Conservation (phyloP, 257 asterid species). For the Salvia rosmarinus region DNA sequence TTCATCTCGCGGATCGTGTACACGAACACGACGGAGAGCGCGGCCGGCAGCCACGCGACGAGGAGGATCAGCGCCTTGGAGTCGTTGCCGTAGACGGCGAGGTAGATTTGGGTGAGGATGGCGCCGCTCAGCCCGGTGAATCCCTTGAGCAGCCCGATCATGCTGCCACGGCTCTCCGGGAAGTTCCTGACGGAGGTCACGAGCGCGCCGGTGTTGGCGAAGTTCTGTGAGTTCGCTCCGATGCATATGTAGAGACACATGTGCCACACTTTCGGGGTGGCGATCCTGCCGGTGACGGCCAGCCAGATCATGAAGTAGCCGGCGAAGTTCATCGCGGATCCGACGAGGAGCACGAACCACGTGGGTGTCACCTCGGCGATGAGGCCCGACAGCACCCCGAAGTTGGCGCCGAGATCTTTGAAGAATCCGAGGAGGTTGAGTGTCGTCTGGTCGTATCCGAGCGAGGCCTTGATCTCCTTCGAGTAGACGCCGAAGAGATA, state of each 20-base stretch:
- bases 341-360: slow-evolving; percentile 73
- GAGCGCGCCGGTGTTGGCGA: slow-evolving; percentile 89
- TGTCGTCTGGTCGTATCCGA: slow-evolving; percentile 84
- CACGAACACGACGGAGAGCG: slow-evolving; percentile 75
- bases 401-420: slow-evolving; percentile 85
- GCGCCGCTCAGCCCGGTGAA: slow-evolving; percentile 88
- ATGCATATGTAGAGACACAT: slow-evolving; percentile 79
- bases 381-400: slow-evolving; percentile 79
- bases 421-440: slow-evolving; percentile 77
- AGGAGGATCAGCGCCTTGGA: slow-evolving; percentile 68
- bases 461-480: slow-evolving; percentile 64
- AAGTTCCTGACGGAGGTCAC: slow-evolving; percentile 73
- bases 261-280: slow-evolving; percentile 69
- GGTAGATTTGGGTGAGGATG: slow-evolving; percentile 70
- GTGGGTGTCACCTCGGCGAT: slow-evolving; percentile 81
- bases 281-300: slow-evolving; percentile 52
- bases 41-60: slow-evolving; percentile 92
- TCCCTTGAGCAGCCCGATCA: slow-evolving; percentile 76
- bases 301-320: slow-evolving; percentile 87
- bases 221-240: slow-evolving; percentile 87
- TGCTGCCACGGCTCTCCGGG: slow-evolving; percentile 66
- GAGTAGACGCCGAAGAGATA: slow-evolving; percentile 82
- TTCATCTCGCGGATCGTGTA: slow-evolving; percentile 73
- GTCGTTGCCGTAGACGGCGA: slow-evolving; percentile 79
- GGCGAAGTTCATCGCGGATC: slow-evolving; percentile 71